Percentiles rank a stretch among this genome's conserved stretches.
These are phyloP conservation scores for Blechomonas ayalai DNA, from an alignment of 208 protist species.

Conservation along the genomic window DNA sequence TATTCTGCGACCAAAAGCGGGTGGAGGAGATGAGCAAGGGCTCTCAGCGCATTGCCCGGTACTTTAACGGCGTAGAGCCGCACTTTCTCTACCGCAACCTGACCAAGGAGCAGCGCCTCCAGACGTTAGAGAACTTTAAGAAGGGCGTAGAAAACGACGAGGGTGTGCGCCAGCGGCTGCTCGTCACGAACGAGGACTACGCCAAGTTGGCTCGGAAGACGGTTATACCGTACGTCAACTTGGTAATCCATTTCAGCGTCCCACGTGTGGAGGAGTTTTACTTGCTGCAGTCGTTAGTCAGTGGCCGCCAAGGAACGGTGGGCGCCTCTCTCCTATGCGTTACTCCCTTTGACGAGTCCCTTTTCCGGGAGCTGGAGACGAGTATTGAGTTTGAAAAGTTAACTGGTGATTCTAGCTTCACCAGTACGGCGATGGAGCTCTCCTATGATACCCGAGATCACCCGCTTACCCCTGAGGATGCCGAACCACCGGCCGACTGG, in stretches of 20 bases:
- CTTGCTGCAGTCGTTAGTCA: conserved; percentile 72
- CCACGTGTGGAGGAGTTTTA: conserved; percentile 83
- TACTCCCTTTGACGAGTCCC: conserved; percentile 29
- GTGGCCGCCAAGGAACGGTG: conserved; percentile 70
- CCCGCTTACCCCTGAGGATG: conserved; percentile 62
- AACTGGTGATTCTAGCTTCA: conserved; percentile 59
- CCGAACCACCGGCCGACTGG: conserved; percentile 78
- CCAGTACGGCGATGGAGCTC: conserved; percentile 52
- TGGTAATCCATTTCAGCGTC: conserved; percentile 83
- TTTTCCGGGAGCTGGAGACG: conserved; percentile 43
- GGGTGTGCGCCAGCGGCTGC: conserved; percentile 78
- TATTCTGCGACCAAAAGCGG: conserved; percentile 83
- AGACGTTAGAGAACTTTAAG: conserved; percentile 79
- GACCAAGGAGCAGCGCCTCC: conserved; percentile 70
- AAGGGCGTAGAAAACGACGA: conserved; percentile 67
- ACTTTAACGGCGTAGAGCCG: conserved; percentile 75
- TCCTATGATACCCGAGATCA: conserved; percentile 67
- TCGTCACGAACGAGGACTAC: conserved; percentile 89
- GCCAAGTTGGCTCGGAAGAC: conserved; percentile 85
- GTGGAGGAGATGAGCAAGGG: conserved; percentile 71
- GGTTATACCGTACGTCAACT: conserved; percentile 86
- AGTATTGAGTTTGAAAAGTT: conserved; percentile 62
- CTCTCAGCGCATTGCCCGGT: conserved; percentile 40
- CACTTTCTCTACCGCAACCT: conserved; percentile 72
- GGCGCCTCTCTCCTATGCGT: conserved; percentile 82